Evolutionary conservation across 805 yeast genomes (phyloP).

Genomic region (Suhomyces tanzawaensis): DNA sequence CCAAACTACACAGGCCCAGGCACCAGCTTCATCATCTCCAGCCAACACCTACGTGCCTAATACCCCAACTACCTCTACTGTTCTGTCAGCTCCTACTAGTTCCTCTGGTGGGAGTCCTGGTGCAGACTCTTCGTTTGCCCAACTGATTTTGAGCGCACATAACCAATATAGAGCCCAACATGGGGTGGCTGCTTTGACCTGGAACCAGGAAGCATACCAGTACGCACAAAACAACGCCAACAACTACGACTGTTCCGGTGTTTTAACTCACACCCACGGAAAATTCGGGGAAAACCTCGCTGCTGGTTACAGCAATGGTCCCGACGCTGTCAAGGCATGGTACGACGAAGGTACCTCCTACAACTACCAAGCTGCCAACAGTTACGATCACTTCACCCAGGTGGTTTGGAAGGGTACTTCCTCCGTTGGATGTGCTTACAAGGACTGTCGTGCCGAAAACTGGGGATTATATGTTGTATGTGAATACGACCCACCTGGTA

Average conservation of each 20-base stretch:
- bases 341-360: constrained; percentile 31
- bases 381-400: constrained; percentile 32
- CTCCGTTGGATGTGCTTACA: constrained; percentile 31
- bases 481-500: constrained; percentile 36
- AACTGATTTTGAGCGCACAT: constrained; percentile 31
- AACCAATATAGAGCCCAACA: constrained; percentile 32
- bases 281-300: constrained; percentile 39
- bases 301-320: constrained; percentile 31
- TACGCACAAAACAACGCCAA: constrained; percentile 36
- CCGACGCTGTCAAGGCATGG: constrained; percentile 34
- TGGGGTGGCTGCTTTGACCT: constrained; percentile 27
- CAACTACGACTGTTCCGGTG: constrained; percentile 37
- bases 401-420: constrained; percentile 31
- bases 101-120: constrained; percentile 6
- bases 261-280: constrained; percentile 36
- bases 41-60: neutral
- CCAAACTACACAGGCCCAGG: neutral
- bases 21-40: constrained; percentile 4
- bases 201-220: constrained; percentile 31
- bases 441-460: constrained; percentile 26
- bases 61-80: constrained; percentile 4
- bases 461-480: constrained; percentile 36
- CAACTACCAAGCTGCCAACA: constrained; percentile 22
- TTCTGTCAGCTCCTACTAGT: constrained; percentile 1
- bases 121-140: constrained; percentile 26